These are phyloP conservation scores for Candida golubevii DNA, from an alignment of 805 yeast genomes.

Conservation along the genomic window DNA sequence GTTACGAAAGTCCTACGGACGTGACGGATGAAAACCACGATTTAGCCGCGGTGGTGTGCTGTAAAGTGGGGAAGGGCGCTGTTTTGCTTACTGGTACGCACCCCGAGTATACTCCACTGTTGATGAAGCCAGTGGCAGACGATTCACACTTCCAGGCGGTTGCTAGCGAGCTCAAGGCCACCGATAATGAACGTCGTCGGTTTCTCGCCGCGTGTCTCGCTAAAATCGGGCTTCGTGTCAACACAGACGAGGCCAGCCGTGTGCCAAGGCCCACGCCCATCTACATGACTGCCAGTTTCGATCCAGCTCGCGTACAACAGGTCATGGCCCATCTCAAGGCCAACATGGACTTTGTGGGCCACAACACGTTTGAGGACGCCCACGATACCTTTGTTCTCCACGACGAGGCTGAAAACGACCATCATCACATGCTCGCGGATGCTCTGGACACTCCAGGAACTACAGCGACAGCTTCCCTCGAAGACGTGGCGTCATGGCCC, in stretches of 20 bases:
- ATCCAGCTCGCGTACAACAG: conserved; percentile 25
- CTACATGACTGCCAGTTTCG: conserved; percentile 42
- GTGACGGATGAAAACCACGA: conserved; percentile 37
- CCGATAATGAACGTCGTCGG: conserved; percentile 45
- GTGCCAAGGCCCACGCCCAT: conserved; percentile 70
- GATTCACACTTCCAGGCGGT: conserved; percentile 28
- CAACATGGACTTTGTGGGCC: conserved; percentile 31
- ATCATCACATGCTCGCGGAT: conserved; percentile 14
- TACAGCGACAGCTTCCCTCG: conserved; percentile 2
- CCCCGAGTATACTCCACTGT: conserved; percentile 72
- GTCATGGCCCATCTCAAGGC: conserved; percentile 36
- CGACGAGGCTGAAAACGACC: conserved; percentile 29
- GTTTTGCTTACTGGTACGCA: conserved; percentile 83
- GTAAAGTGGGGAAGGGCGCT: conserved; percentile 67
- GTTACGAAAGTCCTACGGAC: conserved; percentile 53
- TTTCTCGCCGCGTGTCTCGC: conserved; percentile 56
- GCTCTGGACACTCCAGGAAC: conserved; percentile 5
- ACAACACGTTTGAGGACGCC: conserved; percentile 43
- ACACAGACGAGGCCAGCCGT: conserved; percentile 40
- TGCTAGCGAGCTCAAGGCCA: conserved; percentile 30
- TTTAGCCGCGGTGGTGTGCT: conserved; percentile 68
- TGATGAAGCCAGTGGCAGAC: conserved; percentile 36
- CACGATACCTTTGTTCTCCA: conserved; percentile 55
- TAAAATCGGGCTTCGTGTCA: conserved; percentile 68
- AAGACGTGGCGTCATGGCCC: conserved; percentile 26